A percentile compares a stretch with the other conserved stretches of the same genome.
Conservation (phyloP, 768 basidiomycete genomes). For the Daedaleopsis nitida region DNA sequence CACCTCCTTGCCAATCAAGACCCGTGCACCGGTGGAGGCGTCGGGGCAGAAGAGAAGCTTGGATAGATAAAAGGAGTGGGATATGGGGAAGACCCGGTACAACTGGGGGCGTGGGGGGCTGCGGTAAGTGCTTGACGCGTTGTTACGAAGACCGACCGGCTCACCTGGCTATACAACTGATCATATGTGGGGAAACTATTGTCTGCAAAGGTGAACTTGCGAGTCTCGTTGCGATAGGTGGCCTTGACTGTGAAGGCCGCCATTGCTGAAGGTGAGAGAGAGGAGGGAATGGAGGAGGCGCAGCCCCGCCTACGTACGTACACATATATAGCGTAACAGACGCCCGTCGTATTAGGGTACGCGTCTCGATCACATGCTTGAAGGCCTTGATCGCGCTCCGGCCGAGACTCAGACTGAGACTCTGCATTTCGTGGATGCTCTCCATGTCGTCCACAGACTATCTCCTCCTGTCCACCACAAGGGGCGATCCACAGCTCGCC, state of each 20-base stretch:
- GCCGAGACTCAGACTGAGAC: too few species aligned
- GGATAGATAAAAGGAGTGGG: constrained; percentile 60
- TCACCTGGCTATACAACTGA: constrained; percentile 64
- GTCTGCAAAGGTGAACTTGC: constrained; percentile 61
- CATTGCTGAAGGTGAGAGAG: constrained; percentile 33
- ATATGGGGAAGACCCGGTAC: constrained; percentile 68
- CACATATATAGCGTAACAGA: constrained; percentile 13
- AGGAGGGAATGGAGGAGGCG: constrained; percentile 20
- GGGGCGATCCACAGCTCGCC: constrained; percentile 57
- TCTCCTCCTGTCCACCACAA: constrained; percentile 53
- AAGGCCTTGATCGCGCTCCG: background rate
- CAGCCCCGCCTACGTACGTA: constrained; percentile 4
- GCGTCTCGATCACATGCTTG: constrained; percentile 16
- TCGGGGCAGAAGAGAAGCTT: constrained; percentile 68
- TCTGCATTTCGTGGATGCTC: background rate
- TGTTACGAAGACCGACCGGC: constrained; percentile 20
- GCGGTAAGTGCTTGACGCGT: constrained; percentile 13
- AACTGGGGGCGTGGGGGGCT: constrained; percentile 45
- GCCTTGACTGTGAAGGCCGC: constrained; percentile 77
- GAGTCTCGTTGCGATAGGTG: constrained; percentile 70
- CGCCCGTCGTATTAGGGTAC: constrained; percentile 19
- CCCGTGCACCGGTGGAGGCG: constrained; percentile 53
- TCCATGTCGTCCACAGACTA: constrained; percentile 13
- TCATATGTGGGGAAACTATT: constrained; percentile 62
- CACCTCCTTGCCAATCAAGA: constrained; percentile 64